Evolutionary conservation across 768 basidiomycete species (phyloP), one percentile per base, ranked within the genome.

Genomic region (Macrolepiota dolichaula): DNA sequence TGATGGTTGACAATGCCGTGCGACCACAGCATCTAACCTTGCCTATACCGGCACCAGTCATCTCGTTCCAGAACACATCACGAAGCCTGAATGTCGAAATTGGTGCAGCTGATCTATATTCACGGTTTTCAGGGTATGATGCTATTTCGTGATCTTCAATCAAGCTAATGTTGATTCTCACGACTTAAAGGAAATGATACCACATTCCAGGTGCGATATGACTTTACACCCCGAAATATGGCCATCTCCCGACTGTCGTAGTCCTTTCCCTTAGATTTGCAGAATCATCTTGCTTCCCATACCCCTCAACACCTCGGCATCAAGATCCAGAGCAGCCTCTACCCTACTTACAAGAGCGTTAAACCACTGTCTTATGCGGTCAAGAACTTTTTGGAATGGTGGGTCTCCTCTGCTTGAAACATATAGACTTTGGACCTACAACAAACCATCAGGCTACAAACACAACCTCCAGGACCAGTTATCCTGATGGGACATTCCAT

Each of bases 261-360:
- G 81, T 76, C 81, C 17, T 86, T 86, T 67, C 84, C 84, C 32
- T 79, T 76, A 36, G 78, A 86, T 66, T 70, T 86, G 0, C 83
- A 86, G 64, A 69, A 75, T 62, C 68, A 76, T 62, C 70, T 83
- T 17, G 66, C 76, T 4, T 44, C 70, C 1, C 67, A 59, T 40
- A 73, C 78, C 66, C 76, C 80, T 24, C 29, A 64, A 1, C 67
- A 75, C 57, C 65, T 76, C 2, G 71, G 71, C 38, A 64, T 83
- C 47, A 73, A 72, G 55, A 68, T 84, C 19, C 74, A 77, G 61
- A 78, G 73, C 59, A 84, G 79, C 59, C 42, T 86, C 63, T 86
- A 86, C 71, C 85, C 85, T 2, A 85, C 84, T 0, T 86, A 86
- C 67, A 84, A 83, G 74, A 83, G 80, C 65, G 72, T 77, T 17